Evolutionary conservation across 805 yeast species (phyloP), one percentile per base, ranked within the genome.

Genomic region (Saccharomycopsis sp.): DNA sequence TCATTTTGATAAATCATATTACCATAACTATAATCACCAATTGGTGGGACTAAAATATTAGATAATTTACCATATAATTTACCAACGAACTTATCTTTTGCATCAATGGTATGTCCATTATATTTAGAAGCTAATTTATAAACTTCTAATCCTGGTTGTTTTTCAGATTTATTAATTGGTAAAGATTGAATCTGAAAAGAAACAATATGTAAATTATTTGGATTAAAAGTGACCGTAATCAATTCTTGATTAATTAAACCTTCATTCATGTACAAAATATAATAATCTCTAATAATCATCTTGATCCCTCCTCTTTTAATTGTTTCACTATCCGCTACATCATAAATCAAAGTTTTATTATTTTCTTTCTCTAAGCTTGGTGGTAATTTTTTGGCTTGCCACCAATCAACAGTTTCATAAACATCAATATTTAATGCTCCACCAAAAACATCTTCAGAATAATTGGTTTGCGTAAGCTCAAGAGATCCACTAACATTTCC

Each of bases 21-120:
- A 30, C 97, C 97, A 56, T 64, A 83, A 1, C 83, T 70, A 49
- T 80, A 75, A 28, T 61, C 57, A 0, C 86, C 94, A 35, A 84
- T 70, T 21, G 36, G 39, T 1, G 82, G 70, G 34, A 64, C 69
- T 19, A 79, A 54, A 3, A 70, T 59, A 3, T 63, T 63, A n/a
- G 65, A 61, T 10, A 73, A 41, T 41, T 59, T 57, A 0, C 54
- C 44, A 12, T 67, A 55, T 5, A 71, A 52, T 39, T 57, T 54
- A 12, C 55, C 51, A n/a, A 68, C 61, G 5, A 69, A 49, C 17
- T 26, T 28, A 23, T 15, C 18, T n/a, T 21, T 12, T 28, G 36
- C 21, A 20, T 40, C 43, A 31, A 40, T 31, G 6, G 40, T 19
- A 36, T 39, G 55, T 13, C 60, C 60, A 14, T 63, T 42, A 19